Evolutionary conservation across 768 basidiomycete species (phyloP).

Genomic region (Nidularia sp.): DNA sequence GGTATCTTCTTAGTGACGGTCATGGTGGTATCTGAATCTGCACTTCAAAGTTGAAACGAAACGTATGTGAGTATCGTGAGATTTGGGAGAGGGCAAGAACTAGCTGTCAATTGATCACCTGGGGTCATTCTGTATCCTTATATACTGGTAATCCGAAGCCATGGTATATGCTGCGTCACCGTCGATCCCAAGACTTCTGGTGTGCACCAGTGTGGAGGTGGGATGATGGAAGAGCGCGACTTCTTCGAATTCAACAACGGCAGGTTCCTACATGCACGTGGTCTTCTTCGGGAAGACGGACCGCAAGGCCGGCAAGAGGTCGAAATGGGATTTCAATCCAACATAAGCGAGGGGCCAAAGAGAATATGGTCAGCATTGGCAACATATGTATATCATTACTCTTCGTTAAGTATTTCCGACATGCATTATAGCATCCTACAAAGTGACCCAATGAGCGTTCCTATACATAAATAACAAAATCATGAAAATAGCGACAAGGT

Average conservation of each 20-base stretch:
- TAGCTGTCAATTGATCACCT: constrained; percentile 1
- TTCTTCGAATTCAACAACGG: not conserved
- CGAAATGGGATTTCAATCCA: too few species aligned
- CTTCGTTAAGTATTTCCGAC: constrained; percentile 10
- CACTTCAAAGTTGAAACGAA: not conserved
- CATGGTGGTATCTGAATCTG: not conserved
- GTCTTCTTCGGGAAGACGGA: not conserved
- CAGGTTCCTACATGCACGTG: not conserved
- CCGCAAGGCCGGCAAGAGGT: too few species aligned
- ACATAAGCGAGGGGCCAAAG: not conserved
- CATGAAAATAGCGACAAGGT: not conserved
- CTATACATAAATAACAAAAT: constrained; percentile 4
- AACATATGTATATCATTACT: constrained; percentile 5
- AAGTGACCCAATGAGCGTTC: constrained; percentile 15
- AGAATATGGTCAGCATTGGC: not conserved
- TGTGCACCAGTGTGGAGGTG: not conserved
- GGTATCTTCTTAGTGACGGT: constrained; percentile 13
- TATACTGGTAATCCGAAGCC: constrained; percentile 14
- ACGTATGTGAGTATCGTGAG: not conserved
- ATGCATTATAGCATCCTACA: constrained; percentile 14
- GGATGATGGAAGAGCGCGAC: not conserved
- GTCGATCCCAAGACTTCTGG: not conserved
- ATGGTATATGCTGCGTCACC: not conserved
- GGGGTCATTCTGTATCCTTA: constrained; percentile 9
- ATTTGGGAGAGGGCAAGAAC: not conserved